Evolutionary conservation across 2,329 filamentous ascomycete species (phyloP), one percentile per base, ranked within the genome.

Genomic region (Diplodia intermedia): DNA sequence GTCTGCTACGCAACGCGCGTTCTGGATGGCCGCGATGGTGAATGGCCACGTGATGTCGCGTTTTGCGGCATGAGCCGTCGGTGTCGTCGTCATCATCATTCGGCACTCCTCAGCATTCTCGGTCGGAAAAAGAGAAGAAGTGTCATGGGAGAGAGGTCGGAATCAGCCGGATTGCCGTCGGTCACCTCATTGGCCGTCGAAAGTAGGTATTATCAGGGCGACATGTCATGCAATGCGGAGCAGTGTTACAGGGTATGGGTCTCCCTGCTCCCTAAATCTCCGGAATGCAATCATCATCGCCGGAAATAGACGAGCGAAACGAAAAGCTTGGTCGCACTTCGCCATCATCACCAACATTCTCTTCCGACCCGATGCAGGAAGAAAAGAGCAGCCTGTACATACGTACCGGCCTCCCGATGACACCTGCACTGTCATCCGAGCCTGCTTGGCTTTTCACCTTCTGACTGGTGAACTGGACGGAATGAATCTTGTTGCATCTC

Each of bases 211-310:
- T 38, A 14, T 20, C 53, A 33, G 53, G 29, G 52, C 29, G 14
- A 38, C 18, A 62, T 36, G 18, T 36, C 12, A 14, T 38, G 54
- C 23, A 33, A 20, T 52, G 36, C 15, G 33, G 60, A 36, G 56
- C 3, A 50, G 60, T 62, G 47, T 62, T 52, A 52, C 50, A 62
- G 8, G 43, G 9, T 33, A 36, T 62, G 60, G 60, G 38, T 23
- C 60, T 23, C 29, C 40, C 15, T 47, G 29, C n/a, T 36, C 60
- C 60, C 60, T 62, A 36, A 62, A 62, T 62, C 43, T 62, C 60
- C 60, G 60, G 38, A 18, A 43, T 15, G 38, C 38, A 15, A 18
- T 6, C 31, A 31, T 43, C 18, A n/a, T 11, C 40, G 40, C 40
- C n/a, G 40, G 9, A 47, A n/a, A 47, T 47, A n/a, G 40, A n/a